Evolutionary conservation across 2,329 filamentous ascomycete genomes (phyloP).

Genomic region (Trichoderma breve): DNA sequence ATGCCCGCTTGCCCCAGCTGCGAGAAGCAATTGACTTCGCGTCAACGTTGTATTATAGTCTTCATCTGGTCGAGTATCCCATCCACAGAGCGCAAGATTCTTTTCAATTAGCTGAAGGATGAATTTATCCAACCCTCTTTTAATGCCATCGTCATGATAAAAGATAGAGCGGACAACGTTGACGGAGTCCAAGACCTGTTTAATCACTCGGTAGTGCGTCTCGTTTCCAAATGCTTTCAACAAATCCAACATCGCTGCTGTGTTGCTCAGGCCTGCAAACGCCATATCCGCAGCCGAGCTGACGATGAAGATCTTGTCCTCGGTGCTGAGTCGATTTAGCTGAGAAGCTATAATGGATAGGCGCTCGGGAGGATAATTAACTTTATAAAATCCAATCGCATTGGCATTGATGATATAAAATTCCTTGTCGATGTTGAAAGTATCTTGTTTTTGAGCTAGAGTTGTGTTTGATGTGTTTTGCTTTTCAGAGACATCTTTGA

Average conservation of each 20-base stretch:
- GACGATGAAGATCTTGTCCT: background rate
- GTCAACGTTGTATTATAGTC: background rate
- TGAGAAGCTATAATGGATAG: background rate
- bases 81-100: background rate
- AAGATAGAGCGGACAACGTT: background rate
- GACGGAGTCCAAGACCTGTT: background rate
- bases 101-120: background rate
- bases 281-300: background rate
- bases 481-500: background rate
- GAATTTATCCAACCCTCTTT: background rate
- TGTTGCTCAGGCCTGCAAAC: background rate
- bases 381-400: background rate
- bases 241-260: background rate
- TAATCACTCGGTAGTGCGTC: background rate
- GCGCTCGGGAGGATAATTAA: background rate
- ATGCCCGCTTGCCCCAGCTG: background rate
- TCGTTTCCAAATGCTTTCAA: background rate
- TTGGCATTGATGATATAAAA: background rate
- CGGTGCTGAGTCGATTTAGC: background rate
- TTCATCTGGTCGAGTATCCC: background rate
- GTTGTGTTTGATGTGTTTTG: background rate
- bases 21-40: background rate
- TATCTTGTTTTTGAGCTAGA: background rate
- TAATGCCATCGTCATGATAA: background rate
- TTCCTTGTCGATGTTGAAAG: background rate